Base-by-base conservation (phyloP, 139 green algal species). In the Yamagishiella unicocca region DNA sequence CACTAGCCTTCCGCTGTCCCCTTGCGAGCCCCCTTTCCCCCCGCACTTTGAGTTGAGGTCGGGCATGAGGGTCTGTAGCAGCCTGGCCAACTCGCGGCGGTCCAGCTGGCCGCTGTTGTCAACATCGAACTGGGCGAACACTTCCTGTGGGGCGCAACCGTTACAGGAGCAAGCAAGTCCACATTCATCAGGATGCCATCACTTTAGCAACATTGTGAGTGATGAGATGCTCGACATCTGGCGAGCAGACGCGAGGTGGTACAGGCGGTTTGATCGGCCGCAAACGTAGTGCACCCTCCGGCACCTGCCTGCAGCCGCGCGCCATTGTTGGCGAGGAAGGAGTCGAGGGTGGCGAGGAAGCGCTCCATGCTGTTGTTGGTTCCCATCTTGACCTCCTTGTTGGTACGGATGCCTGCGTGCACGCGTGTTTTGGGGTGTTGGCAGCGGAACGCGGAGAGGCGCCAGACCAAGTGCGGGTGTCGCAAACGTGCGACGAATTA, bases 291-390 rank as follows among this genome's bases (percentile, higher is more conserved):
- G n/a, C n/a, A 33, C 53, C 29, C 7, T 9, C 29, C 64, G 14
- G 7, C 27, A 27, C 75, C 27, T 75, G 78, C 89, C 84, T 90
- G 85, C 66, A 90, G 67, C 27, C 61, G n/a, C 0, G 81, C 45
- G 27, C 27, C 53, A 75, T 80, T 82, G 62, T 55, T 85, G 43
- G 37, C 22, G 5, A 89, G 45, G 90, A 88, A 90, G 81, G 88
- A 73, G 85, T 93, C 90, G 27, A 93, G 84, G 5, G 76, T 89
- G 66, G 84, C 45, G 7, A 92, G 85, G 75, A 92, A 91, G 70
- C 87, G 87, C 66, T 93, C 87, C 90, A 93, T 91, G 79, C 58
- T 87, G 83, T 73, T 90, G 64, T 64, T 4, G 46, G 24, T 82
- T 64, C 90, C 90, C 75, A 93, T 58, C 76, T 80, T 78, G 19